Evolutionary conservation across 1,139 yeast species (phyloP), one percentile per base, ranked within the genome.

Genomic region (Keqinozyma sinolaborantium): DNA sequence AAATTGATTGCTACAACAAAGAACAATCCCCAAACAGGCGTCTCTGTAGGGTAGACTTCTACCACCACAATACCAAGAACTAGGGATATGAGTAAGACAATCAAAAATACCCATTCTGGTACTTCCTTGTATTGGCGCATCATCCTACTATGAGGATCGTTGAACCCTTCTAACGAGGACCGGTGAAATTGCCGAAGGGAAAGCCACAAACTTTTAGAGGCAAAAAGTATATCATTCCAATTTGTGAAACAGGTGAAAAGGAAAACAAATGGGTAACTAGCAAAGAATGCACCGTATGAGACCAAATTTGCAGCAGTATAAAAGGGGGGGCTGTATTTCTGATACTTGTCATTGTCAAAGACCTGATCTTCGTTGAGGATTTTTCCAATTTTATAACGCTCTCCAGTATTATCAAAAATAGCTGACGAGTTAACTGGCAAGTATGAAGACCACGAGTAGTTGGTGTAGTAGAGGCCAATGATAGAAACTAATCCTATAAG

Each of bases 281-380:
- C 70, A 50, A 77, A 75, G 44, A 64, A 71, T 1, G 77, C 64
- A 11, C 81, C 81, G 45, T 76, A 77, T 7, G 60, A 47, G 7
- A 76, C 74, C 31, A 75, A 48, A 42, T 69, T 70, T 2, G 75
- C 82, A 4, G 84, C 84, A 14, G 77, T 49, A 49, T 76, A 78
- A 44, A 64, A 78, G 11, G 84, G 83, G 1, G 78, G 76, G 1
- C 79, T 74, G 38, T 70, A 65, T 20, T 48, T 35, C 32, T 64
- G 54, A 39, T 70, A 71, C 40, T 64, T 65, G 11, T 32, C 48
- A 7, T 48, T 32, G 37, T 65, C 72, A 34, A 71, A 53, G 30
- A 58, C 47, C 28, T 62, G 62, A 11, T 45, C 40, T 3, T 53
- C 50, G 14, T 62, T 51, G 23, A 77, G 55, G 10, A 75, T 58